Percentiles rank a stretch among this genome's conserved stretches.
These are phyloP conservation scores for Craspedostauros australis DNA, from an alignment of 108 stramenopile genomes.

Conservation along the genomic window DNA sequence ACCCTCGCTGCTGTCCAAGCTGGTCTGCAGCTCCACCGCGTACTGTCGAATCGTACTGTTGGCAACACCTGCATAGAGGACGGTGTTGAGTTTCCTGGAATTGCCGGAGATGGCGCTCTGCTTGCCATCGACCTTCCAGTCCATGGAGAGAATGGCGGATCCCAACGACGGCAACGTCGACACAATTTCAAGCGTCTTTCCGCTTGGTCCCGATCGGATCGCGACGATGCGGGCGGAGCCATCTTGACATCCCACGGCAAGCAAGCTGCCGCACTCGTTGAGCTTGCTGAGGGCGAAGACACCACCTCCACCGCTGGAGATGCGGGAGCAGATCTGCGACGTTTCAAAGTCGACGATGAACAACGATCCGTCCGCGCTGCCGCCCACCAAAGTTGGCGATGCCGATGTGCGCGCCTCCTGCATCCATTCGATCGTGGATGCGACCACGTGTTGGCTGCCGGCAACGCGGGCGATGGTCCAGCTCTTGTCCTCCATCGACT, in stretches of 20 bases:
- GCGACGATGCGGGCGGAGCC: conserved; percentile 62
- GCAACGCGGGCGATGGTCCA: conserved; percentile 38
- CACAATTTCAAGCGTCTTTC: conserved; percentile 35
- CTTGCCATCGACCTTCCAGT: conserved; percentile 42
- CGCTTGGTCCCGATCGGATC: background rate
- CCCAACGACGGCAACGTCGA: conserved; percentile 72
- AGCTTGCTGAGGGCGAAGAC: conserved; percentile 46
- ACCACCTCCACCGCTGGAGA: conserved; percentile 70
- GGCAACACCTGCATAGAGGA: conserved; percentile 82
- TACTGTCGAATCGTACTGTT: conserved; percentile 91
- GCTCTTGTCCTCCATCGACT: conserved; percentile 49
- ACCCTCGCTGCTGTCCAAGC: background rate
- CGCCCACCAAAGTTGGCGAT: conserved; percentile 47
- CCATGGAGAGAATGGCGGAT: conserved; percentile 71
- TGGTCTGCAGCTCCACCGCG: conserved; percentile 3
- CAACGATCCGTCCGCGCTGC: conserved; percentile 69
- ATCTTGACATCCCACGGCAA: conserved; percentile 64
- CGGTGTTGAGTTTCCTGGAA: conserved; percentile 33
- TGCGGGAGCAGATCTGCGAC: conserved; percentile 38
- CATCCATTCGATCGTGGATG: background rate
- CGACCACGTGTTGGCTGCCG: conserved; percentile 10
- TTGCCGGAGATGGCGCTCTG: conserved; percentile 8
- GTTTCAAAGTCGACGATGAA: conserved; percentile 64
- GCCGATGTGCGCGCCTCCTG: background rate
- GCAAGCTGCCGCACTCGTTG: conserved; percentile 8